A percentile compares a stretch with the other conserved stretches of the same genome.
phyloP scores from a whole-genome alignment of 176 grass and related monocot species.

The Raddia distichophylla region DNA sequence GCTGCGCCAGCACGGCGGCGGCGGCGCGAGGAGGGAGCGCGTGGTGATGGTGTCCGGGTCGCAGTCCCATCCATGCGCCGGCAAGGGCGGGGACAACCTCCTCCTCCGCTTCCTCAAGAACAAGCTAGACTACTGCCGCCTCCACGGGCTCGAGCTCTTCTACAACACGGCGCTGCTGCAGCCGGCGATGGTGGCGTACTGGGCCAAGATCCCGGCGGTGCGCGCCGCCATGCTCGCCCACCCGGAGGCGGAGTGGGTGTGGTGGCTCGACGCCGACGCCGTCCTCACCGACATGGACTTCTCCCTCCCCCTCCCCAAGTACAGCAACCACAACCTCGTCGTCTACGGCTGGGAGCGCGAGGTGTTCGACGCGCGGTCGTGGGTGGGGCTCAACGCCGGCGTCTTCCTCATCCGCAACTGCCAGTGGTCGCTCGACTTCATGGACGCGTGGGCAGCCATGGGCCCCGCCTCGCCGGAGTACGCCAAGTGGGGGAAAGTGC shows the following conservation, averaged over 20 bases:
- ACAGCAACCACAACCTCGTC: constrained; percentile 61
- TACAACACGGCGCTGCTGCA: constrained; percentile 71
- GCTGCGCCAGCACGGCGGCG: constrained; percentile 36
- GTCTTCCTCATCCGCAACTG: constrained; percentile 95
- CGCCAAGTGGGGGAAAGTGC: constrained; percentile 50
- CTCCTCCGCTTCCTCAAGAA: constrained; percentile 80
- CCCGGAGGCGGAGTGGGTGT: constrained; percentile 88
- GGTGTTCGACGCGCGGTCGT: constrained; percentile 55
- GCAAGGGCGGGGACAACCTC: constrained; percentile 58
- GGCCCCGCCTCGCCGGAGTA: constrained; percentile 62
- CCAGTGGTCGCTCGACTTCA: constrained; percentile 97
- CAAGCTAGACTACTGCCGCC: constrained; percentile 86
- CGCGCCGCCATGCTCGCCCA: constrained; percentile 85
- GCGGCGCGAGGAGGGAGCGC: constrained; percentile 23
- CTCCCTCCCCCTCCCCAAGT: constrained; percentile 46
- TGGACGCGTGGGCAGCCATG: constrained; percentile 65
- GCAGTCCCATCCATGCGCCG: constrained; percentile 61
- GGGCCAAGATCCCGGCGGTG: constrained; percentile 71
- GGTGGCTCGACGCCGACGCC: constrained; percentile 93
- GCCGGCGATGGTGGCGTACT: constrained; percentile 61
- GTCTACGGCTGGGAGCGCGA: constrained; percentile 72
- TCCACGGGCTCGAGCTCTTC: constrained; percentile 65
- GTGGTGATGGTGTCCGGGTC: constrained; percentile 74
- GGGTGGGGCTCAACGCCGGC: constrained; percentile 91
- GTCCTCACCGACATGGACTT: constrained; percentile 94